Conservation (phyloP, 2,329 filamentous ascomycete species). For the Fusarium goolgardi region DNA sequence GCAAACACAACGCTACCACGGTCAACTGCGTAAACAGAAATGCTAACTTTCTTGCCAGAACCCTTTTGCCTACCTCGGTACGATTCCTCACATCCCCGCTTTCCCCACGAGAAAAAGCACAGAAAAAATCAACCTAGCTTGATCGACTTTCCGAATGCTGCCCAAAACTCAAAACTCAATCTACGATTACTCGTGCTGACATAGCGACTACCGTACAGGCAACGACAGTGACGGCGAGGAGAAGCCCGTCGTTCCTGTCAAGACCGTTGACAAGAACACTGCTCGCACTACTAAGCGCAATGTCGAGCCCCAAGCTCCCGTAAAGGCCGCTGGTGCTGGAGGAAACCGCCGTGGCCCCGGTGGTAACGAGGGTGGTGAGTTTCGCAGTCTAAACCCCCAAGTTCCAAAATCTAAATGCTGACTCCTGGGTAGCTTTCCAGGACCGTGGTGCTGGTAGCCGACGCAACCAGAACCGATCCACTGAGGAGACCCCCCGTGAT, state of each 20-base stretch:
- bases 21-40: constrained; percentile 5
- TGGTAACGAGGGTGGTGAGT: constrained; percentile 89
- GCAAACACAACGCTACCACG: constrained; percentile 8
- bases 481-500: constrained; percentile 72
- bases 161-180: constrained; percentile 28
- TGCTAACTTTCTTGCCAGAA: constrained; percentile 71
- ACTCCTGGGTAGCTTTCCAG: constrained; percentile 76
- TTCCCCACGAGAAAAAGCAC: constrained; percentile 27
- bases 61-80: constrained; percentile 99
- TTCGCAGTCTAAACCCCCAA: constrained; percentile 10
- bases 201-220: constrained; percentile 55
- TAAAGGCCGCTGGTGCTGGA: constrained; percentile 56
- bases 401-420: constrained; percentile 15
- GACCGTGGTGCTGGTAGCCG: constrained; percentile 84
- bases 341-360: constrained; percentile 67
- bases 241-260: constrained; percentile 85
- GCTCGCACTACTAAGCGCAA: constrained; percentile 86
- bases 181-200: constrained; percentile 44
- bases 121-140: constrained; percentile 33
- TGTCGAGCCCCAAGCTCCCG: constrained; percentile 77
- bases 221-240: constrained; percentile 70
- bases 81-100: constrained; percentile 49
- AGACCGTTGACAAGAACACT: constrained; percentile 86
- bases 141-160: constrained; percentile 32
- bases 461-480: constrained; percentile 84